These are phyloP conservation scores for Omphalotus guepiniiformis DNA, from an alignment of 768 basidiomycete species.

Conservation along the genomic window DNA sequence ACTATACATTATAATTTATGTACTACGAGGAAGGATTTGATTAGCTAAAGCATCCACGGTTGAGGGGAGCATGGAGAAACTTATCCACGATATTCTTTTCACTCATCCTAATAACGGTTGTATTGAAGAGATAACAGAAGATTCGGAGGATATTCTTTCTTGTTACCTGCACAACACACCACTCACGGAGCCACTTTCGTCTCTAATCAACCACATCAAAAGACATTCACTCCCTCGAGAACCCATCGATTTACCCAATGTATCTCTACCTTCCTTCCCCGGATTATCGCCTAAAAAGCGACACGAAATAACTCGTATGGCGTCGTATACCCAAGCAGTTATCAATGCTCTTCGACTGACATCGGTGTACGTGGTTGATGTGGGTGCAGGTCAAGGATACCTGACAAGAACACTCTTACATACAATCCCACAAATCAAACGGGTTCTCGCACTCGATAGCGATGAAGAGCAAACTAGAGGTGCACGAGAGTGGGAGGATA, in stretches of 20 bases:
- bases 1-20: no score
- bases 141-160: no score
- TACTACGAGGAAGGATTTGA: no score
- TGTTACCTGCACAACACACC: no score
- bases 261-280: background rate
- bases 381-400: constrained; percentile 67
- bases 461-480: constrained; percentile 56
- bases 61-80: no score
- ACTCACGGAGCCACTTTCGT: no score
- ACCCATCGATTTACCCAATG: background rate
- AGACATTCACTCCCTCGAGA: constrained; percentile 6
- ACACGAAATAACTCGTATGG: constrained; percentile 69
- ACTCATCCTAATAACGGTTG: no score
- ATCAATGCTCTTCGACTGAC: constrained; percentile 21
- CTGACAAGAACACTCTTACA: constrained; percentile 57
- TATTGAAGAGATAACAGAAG: no score
- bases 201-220: constrained; percentile 6
- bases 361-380: constrained; percentile 52
- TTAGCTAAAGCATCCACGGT: no score
- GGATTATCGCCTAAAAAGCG: constrained; percentile 77
- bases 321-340: constrained; percentile 43
- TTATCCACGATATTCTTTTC: no score
- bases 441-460: constrained; percentile 66
- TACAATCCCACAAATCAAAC: constrained; percentile 30
- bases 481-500: constrained; percentile 41